Percentiles rank a stretch among this genome's conserved stretches.
Conservation (phyloP, 2,329 filamentous ascomycete genomes). For the Penicillium sp. region DNA sequence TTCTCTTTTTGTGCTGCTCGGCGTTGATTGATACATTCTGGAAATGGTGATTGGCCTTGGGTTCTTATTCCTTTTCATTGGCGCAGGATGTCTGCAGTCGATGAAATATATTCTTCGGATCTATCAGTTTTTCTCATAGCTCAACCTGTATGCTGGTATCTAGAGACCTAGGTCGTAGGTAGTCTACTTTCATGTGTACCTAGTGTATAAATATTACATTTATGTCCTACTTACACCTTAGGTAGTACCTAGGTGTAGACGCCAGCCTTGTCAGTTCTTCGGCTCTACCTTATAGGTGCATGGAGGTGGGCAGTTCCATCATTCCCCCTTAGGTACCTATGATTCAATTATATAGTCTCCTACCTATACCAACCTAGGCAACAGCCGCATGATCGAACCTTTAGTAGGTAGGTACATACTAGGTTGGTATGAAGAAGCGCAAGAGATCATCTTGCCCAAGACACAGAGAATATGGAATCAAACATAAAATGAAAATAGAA, state of each 20-base stretch:
- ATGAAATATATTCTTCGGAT: neutral
- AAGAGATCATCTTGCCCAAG: neutral
- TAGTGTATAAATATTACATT: conserved; percentile 11
- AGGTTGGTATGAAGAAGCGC: neutral
- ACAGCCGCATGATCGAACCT: neutral
- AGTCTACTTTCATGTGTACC: conserved; percentile 2
- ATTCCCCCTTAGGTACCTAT: too few relatives aligned
- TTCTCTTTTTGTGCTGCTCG: conserved; percentile 21
- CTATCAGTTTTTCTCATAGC: neutral
- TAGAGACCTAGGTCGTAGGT: too few relatives aligned
- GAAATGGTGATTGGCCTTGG: conserved; percentile 32
- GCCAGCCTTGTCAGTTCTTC: neutral
- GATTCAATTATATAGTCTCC: neutral
- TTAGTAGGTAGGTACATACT: too few relatives aligned
- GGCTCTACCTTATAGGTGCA: too few relatives aligned
- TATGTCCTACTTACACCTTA: neutral
- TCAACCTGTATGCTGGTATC: neutral
- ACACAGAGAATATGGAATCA: neutral
- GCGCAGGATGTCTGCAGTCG: conserved; percentile 2
- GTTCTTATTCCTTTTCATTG: conserved; percentile 16
- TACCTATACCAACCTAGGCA: neutral
- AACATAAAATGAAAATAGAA: conserved; percentile 1
- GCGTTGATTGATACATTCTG: conserved; percentile 35
- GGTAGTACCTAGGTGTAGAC: neutral
- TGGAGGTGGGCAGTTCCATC: too few relatives aligned